These are phyloP conservation scores for Suillus americanus DNA, from an alignment of 768 basidiomycete genomes.

Conservation along the genomic window DNA sequence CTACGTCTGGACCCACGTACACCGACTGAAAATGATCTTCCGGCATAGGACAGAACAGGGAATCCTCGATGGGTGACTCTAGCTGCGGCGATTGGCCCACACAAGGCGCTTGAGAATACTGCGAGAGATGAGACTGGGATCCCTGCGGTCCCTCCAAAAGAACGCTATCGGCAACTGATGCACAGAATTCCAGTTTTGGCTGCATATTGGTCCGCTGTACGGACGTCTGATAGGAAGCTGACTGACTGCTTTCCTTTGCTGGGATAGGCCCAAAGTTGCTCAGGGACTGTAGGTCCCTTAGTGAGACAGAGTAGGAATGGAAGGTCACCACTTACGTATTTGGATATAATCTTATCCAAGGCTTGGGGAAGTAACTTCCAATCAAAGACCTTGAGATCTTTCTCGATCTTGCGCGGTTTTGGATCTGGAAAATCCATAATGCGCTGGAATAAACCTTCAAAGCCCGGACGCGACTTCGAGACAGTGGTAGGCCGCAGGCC, in stretches of 20 bases:
- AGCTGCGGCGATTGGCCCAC: conserved; percentile 19
- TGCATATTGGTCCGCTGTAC: neutral
- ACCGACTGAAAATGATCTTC: conserved; percentile 23
- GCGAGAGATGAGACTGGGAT: conserved; percentile 20
- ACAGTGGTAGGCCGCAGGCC: conserved; percentile 89
- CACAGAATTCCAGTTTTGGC: neutral
- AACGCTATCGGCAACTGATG: conserved; percentile 13
- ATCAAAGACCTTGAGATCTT: conserved; percentile 88
- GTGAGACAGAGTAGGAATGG: neutral
- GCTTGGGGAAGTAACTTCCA: conserved; percentile 73
- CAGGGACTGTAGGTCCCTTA: neutral
- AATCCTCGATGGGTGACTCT: conserved; percentile 13
- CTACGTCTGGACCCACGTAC: conserved; percentile 23
- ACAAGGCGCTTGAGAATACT: conserved; percentile 2
- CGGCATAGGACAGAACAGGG: conserved; percentile 15
- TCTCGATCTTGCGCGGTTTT: conserved; percentile 95
- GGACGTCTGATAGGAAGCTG: neutral
- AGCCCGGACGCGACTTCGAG: conserved; percentile 78
- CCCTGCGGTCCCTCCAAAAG: conserved; percentile 19
- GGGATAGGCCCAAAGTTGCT: conserved; percentile 4
- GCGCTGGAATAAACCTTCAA: conserved; percentile 86
- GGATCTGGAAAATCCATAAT: conserved; percentile 97
- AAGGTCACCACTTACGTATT: conserved; percentile 63
- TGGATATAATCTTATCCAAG: conserved; percentile 75
- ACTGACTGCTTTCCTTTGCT: conserved; percentile 1